These are phyloP conservation scores for Pneumocystis jirovecii DNA, from an alignment of 1,139 yeast species.

Conservation along the genomic window DNA sequence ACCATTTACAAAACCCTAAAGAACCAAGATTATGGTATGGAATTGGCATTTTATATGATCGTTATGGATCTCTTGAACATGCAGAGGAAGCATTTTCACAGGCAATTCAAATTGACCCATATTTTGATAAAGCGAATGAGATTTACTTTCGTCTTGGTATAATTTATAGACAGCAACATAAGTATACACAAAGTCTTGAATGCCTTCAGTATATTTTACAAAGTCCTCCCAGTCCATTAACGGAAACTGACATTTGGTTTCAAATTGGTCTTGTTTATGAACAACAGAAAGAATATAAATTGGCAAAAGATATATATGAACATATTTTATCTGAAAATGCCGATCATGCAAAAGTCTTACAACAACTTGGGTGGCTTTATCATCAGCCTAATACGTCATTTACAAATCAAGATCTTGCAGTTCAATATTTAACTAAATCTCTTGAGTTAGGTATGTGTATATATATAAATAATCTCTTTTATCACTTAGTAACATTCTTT, in stretches of 20 bases:
- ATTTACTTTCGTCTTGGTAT: slow-evolving; percentile 94
- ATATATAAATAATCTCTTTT: background rate
- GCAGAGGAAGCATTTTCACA: slow-evolving; percentile 97
- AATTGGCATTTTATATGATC: slow-evolving; percentile 84
- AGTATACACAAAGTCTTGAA: slow-evolving; percentile 66
- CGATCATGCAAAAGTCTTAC: slow-evolving; percentile 86
- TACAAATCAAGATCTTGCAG: slow-evolving; percentile 71
- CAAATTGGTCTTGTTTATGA: slow-evolving; percentile 93
- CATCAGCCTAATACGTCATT: slow-evolving; percentile 63
- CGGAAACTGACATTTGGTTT: slow-evolving; percentile 97
- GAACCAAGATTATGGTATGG: slow-evolving; percentile 98
- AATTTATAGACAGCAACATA: slow-evolving; percentile 87
- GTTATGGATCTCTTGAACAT: slow-evolving; percentile 88
- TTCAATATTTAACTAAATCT: slow-evolving; percentile 68
- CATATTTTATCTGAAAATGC: slow-evolving; percentile 80
- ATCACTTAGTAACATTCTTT: background rate
- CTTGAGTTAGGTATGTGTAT: slow-evolving; percentile 36
- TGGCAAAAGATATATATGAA: slow-evolving; percentile 91
- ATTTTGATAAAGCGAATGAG: slow-evolving; percentile 90
- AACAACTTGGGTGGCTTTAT: slow-evolving; percentile 88
- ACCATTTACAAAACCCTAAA: slow-evolving; percentile 80
- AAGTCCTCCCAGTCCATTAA: slow-evolving; percentile 87
- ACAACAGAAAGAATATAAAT: slow-evolving; percentile 78
- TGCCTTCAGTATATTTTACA: slow-evolving; percentile 83
- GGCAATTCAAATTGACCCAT: slow-evolving; percentile 87